Conservation (phyloP, 768 basidiomycete species). For the Russula sp. region DNA sequence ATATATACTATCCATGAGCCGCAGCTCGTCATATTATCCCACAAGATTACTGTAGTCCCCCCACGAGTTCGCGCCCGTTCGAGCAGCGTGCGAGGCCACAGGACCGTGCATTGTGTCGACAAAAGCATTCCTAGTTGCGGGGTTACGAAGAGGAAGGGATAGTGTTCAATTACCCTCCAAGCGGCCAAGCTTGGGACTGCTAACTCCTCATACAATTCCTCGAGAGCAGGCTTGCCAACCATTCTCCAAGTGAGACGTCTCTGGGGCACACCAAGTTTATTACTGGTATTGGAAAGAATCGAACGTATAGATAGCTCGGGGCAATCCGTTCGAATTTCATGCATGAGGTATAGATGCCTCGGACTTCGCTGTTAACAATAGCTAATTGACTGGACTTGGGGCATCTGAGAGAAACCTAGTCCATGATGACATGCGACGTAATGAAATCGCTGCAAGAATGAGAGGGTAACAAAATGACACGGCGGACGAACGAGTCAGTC, state of each 20-base stretch:
- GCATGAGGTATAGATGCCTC: neutral
- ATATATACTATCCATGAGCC: too few species aligned
- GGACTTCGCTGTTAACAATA: neutral
- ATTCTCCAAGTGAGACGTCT: neutral
- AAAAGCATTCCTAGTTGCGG: too few species aligned
- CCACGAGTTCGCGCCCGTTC: neutral
- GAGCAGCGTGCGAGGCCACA: neutral
- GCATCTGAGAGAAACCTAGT: neutral
- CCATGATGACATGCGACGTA: neutral
- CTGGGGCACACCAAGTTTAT: neutral
- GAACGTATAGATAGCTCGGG: neutral
- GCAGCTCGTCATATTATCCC: too few species aligned
- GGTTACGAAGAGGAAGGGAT: neutral
- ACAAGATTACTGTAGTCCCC: too few species aligned
- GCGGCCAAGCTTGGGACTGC: neutral
- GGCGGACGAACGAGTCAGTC: conserved; percentile 34
- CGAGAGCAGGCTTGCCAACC: neutral
- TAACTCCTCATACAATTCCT: neutral
- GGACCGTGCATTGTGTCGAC: neutral
- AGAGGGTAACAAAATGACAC: neutral
- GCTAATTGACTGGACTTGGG: neutral
- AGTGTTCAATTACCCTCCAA: neutral
- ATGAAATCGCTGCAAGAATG: neutral
- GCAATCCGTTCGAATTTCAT: neutral
- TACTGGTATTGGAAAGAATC: neutral